These are phyloP conservation scores for Hymenochaete sp. DNA, from an alignment of 1,284 basidiomycete species.

Conservation along the genomic window DNA sequence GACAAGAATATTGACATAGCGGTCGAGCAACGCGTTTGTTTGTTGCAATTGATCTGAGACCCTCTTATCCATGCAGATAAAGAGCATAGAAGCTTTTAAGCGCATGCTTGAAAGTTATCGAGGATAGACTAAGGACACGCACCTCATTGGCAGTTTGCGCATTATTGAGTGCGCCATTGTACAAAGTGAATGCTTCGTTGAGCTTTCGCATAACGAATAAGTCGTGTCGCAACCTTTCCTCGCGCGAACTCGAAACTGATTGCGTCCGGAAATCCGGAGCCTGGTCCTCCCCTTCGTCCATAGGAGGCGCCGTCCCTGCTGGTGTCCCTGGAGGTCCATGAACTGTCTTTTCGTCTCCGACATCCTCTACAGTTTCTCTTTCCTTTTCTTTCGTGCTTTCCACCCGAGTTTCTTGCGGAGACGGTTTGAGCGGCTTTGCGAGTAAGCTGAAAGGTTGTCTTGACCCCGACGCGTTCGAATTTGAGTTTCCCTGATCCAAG, in stretches of 20 bases:
- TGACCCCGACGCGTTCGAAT: no score
- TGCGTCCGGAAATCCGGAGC: slow-evolving; percentile 20
- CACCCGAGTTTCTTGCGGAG: background rate
- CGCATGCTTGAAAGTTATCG: background rate
- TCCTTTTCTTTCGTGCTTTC: slow-evolving; percentile 1
- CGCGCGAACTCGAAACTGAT: slow-evolving; percentile 38
- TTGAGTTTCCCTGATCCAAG: no score
- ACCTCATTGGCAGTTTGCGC: slow-evolving; percentile 61
- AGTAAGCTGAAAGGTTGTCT: slow-evolving; percentile 19
- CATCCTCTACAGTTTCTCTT: slow-evolving; percentile 20
- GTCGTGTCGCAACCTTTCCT: slow-evolving; percentile 67
- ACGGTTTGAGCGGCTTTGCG: slow-evolving; percentile 9
- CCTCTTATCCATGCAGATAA: slow-evolving; percentile 32
- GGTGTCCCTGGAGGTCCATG: slow-evolving; percentile 18
- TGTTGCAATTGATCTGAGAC: slow-evolving; percentile 55
- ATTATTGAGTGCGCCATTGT: slow-evolving; percentile 55
- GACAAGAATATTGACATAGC: slow-evolving; percentile 60
- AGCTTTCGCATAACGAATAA: slow-evolving; percentile 61
- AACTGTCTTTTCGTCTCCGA: slow-evolving; percentile 10
- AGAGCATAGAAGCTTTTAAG: background rate
- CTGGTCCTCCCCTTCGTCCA: no score
- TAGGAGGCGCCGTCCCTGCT: no score
- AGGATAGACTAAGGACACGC: slow-evolving; percentile 18
- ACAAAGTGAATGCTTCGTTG: slow-evolving; percentile 55
- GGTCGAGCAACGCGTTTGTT: slow-evolving; percentile 62